Evolutionary conservation across 1,284 basidiomycete species (phyloP), one percentile per base, ranked within the genome.

Genomic region (Inonotus obliquus): DNA sequence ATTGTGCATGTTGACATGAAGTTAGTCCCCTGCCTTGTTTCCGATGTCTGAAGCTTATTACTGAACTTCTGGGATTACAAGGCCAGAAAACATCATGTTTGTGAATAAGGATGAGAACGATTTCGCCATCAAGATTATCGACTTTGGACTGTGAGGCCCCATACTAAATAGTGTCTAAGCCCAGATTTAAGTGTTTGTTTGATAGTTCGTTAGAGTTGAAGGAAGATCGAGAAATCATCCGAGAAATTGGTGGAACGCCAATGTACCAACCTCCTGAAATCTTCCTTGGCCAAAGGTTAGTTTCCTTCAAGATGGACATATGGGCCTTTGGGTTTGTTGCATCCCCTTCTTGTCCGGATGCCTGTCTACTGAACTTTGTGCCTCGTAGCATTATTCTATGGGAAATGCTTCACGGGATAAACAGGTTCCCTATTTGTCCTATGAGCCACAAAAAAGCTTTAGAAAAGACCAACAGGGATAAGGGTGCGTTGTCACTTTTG

Each of bases 1-100:
- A 52, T 52, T 19, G 51, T 52, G 29, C 51, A 52, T 37, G n/a
- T 25, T 52, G 51, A 52, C 19, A 32, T 52, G 27, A 52, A 52
- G 51, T 52, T 13, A 29, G 51, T 10, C 9, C 5, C n/a, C 7
- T 14, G 9, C 29, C n/a, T 52, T n/a, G 4, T 35, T 17, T 27
- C 51, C 14, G 27, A 32, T 13, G n/a, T n/a, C n/a, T 35, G 1
- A n/a, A 19, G 10, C 6, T 17, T 35, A 10, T 32, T 14, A 52
- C 32, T 35, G 27, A n/a, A 7, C 32, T n/a, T 52, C n/a, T 17
- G 29, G 32, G 9, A 32, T 32, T 32, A 4, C 32, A 52, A 49
- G 51, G 27, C 51, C 51, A 52, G 51, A 52, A 27, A 52, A 52
- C 32, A 52, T 52, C 13, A 52, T 32, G 51, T 35, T 52, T 11